Evolutionary conservation across 208 protist genomes (phyloP).

Genomic region (Acanthamoeba castellanii): DNA sequence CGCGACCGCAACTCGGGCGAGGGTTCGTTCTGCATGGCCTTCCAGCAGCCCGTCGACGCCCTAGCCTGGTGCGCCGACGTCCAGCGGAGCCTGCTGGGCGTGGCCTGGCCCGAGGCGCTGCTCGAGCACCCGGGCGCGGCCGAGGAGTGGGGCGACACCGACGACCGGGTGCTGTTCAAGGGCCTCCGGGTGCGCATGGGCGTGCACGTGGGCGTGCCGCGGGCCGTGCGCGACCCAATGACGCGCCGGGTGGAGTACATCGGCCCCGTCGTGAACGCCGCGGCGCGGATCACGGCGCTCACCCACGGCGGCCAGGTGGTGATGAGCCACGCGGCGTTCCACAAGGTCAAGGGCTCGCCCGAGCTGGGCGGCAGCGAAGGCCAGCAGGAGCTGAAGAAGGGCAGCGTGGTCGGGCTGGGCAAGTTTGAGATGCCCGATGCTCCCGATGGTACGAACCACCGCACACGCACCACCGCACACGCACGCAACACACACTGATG

Average conservation of each 20-base stretch:
- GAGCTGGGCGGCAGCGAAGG: background rate
- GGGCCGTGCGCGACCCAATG: background rate
- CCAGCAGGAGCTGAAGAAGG: background rate
- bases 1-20: background rate
- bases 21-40: conserved; percentile 69
- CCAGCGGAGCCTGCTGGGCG: background rate
- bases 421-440: background rate
- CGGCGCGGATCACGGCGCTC: background rate
- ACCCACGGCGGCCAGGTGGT: conserved; percentile 54
- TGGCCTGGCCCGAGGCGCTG: conserved; percentile 28
- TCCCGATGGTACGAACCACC: background rate
- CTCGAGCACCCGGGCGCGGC: conserved; percentile 4
- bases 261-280: conserved; percentile 7
- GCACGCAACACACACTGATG: background rate
- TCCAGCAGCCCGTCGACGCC: conserved; percentile 1
- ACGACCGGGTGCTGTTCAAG: background rate
- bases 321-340: background rate
- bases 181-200: conserved; percentile 55
- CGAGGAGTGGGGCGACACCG: conserved; percentile 6
- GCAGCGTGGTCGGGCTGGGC: background rate
- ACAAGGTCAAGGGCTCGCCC: background rate
- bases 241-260: conserved; percentile 44
- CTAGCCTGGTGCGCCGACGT: background rate
- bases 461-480: background rate
- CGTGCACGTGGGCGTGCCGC: background rate